Percentiles rank a stretch among this genome's conserved stretches.
Conservation (phyloP, 2,329 filamentous ascomycete species). For the Scleromitrula shiraiana region DNA sequence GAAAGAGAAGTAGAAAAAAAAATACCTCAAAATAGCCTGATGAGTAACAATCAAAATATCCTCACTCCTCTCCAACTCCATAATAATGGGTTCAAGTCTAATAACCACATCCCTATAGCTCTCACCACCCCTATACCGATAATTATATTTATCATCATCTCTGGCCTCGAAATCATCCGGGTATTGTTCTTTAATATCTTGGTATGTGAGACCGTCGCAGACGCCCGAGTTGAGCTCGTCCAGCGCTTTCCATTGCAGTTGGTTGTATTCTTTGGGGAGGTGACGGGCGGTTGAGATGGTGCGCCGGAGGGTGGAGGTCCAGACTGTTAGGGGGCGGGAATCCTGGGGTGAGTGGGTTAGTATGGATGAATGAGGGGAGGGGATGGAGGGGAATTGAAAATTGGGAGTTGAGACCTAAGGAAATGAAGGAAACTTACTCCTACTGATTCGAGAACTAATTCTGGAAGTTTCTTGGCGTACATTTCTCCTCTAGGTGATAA, state of each 20-base stretch:
- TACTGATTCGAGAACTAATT: slow-evolving; percentile 76
- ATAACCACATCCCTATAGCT: slow-evolving; percentile 96
- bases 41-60: slow-evolving; percentile 98
- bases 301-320: slow-evolving; percentile 69
- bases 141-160: slow-evolving; percentile 99
- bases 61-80: slow-evolving; percentile 93
- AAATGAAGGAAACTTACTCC: slow-evolving; percentile 51
- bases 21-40: slow-evolving; percentile 69
- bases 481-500: slow-evolving; percentile 79
- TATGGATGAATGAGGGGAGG: too few relatives aligned
- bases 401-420: slow-evolving; percentile 4
- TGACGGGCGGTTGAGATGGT: slow-evolving; percentile 88
- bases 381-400: too few relatives aligned
- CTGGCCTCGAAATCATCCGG: slow-evolving; percentile 93
- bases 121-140: slow-evolving; percentile 94
- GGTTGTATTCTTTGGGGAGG: slow-evolving; percentile 75
- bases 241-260: slow-evolving; percentile 96
- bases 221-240: slow-evolving; percentile 96
- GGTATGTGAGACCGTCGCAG: slow-evolving; percentile 82
- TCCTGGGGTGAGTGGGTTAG: too few relatives aligned
- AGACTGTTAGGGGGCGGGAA: slow-evolving; percentile 55
- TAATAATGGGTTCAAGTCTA: slow-evolving; percentile 96
- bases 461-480: slow-evolving; percentile 79
- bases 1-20: neutral
- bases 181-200: slow-evolving; percentile 83